Evolutionary conservation across 2,329 filamentous ascomycete species (phyloP), one percentile per base, ranked within the genome.

Genomic region (Rutstroemia sp.): DNA sequence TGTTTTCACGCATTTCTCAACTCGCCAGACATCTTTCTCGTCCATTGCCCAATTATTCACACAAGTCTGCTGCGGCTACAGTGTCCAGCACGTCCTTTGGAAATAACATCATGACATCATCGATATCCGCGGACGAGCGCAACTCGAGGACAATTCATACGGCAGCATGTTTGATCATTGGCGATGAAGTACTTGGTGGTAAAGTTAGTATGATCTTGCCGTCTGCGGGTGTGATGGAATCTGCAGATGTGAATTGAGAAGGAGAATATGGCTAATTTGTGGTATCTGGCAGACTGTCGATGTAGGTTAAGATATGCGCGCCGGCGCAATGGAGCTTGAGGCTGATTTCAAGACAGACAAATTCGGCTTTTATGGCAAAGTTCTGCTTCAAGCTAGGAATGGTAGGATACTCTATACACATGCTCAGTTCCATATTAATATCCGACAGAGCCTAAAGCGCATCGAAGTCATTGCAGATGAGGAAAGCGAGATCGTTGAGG

Each of bases 391-490:
- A 73, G 3, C 67, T 83, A 14, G 82, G 82, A 38, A 81, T 85
- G 68, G 81, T 84, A 74, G 65, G 38, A 30, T 49, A 48, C 14
- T 56, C 34, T 85, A 59, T 81, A 82, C 19, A 19, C 19, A 19
- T 19, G 19, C 19, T 19, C 19, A 19, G 19, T 2, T 19, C 5
- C 12, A 4, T 65, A n/a, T 57, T 66, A 52, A 67, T 38, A 10
- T 5, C 23, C 21, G 27, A 34, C 51, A 85, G 82, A 76, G 83
- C 61, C 75, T 99, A 63, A 94, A 92, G 72, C 81, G 91, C 48
- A 78, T 97, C 54, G 94, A 97, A 71, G 92, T 96, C 57, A 94
- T 97, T 66, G 87, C 89, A 59, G 94, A 99, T 67, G 92, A 96
- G 61, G 90, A 96, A 69, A 76, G 76, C 60, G 92, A 96, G 66